Evolutionary conservation across 164 flowering plant genomes (phyloP).

Genomic region (Pachysandra terminalis): DNA sequence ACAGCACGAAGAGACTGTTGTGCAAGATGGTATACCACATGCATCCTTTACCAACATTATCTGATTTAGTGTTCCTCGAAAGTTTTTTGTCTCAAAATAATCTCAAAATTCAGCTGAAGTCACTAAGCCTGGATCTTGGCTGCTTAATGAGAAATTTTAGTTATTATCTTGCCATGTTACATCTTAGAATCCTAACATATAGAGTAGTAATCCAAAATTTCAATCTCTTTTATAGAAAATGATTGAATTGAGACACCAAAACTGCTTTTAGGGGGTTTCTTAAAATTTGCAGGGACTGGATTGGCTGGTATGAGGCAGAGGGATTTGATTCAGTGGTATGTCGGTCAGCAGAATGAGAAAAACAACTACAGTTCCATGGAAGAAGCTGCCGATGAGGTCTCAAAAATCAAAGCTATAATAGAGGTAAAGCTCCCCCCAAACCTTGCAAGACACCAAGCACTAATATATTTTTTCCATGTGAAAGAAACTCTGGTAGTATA

Average conservation of each 20-base stretch:
- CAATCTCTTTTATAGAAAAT: not conserved
- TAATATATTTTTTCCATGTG: not conserved
- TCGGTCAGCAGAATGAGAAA: constrained; percentile 72
- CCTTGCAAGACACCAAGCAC: not conserved
- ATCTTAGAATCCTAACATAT: too few relatives aligned
- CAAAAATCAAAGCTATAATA: constrained; percentile 69
- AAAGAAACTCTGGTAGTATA: not conserved
- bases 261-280: not conserved
- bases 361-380: constrained; percentile 57
- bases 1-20: constrained; percentile 75
- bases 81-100: not conserved
- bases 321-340: constrained; percentile 84
- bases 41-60: not conserved
- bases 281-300: constrained; percentile 50
- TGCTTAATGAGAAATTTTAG: too few relatives aligned
- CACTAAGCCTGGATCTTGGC: too few relatives aligned
- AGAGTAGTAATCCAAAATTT: not conserved
- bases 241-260: not conserved
- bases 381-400: constrained; percentile 61
- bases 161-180: too few relatives aligned
- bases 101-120: not conserved
- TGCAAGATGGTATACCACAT: constrained; percentile 53
- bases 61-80: not conserved
- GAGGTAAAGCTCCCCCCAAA: constrained; percentile 54
- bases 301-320: constrained; percentile 91